Evolutionary conservation across 805 yeast genomes (phyloP), one percentile per base, ranked within the genome.

Genomic region (Brettanomyces sp.): DNA sequence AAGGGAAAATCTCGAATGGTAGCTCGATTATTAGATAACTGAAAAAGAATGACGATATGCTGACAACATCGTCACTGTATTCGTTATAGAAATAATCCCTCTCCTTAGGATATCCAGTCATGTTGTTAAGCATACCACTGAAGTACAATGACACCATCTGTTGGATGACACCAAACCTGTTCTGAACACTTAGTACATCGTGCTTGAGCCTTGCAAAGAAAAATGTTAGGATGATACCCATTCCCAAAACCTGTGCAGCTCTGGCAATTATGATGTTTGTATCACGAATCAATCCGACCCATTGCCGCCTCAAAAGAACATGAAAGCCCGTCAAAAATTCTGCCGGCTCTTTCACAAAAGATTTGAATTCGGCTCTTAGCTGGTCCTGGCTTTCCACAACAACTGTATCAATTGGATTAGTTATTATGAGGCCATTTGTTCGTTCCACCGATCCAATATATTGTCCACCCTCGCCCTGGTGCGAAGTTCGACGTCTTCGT

Each of bases 31-130:
- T 43, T 12, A 81, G 61, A 58, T 85, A 85, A 8, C 78, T 69
- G 13, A 68, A 45, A 52, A 80, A 78, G 56, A 88, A 88, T 3
- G 87, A 80, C 2, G 69, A 56, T 3, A 78, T 71, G 0, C 84
- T 82, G 54, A 85, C 83, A 6, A 84, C 76, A 24, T 78, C 79
- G 57, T 87, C 95, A 49, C 74, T 74, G 53, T 79, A 79, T 55
- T 88, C 96, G 48, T 83, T 84, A 59, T 85, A 86, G 57, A 88
- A 88, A 40, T 81, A 75, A 52, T 81, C 74, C 49, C 90, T 68
- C 54, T 86, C 93, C 12, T 65, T 61, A 2, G 95, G 95, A 57
- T 82, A 88, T 13, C 84, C 70, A 1, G 90, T 76, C 57, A 87
- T 68, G 60, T 86, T 87, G 55, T 82, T 85, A 46, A 88, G 70